phyloP scores from a whole-genome alignment of 352 stramenopile genomes.

The Globisporangium sylvaticum region DNA sequence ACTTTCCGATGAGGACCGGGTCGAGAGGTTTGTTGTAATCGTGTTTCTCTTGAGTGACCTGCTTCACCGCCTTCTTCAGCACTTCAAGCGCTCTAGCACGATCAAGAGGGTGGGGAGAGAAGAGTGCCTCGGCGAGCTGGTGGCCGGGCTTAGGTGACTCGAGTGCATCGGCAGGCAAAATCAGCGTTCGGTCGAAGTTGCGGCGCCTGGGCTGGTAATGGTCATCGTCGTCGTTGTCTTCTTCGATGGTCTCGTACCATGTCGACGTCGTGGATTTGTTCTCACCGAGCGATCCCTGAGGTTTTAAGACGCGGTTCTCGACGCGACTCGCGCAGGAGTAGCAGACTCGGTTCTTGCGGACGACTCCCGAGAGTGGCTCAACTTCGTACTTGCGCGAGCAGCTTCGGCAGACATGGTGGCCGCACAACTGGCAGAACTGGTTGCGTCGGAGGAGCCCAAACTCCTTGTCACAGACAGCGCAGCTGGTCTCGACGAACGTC shows the following conservation, averaged over 20 bases:
- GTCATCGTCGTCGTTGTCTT: conserved; percentile 9
- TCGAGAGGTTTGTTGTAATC: conserved; percentile 22
- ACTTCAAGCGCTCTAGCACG: conserved; percentile 50
- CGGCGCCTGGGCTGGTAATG: background rate
- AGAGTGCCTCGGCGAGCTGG: conserved; percentile 60
- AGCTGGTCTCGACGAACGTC: conserved; percentile 26
- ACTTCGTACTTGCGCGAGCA: conserved; percentile 72
- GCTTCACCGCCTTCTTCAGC: conserved; percentile 42
- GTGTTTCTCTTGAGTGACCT: conserved; percentile 24
- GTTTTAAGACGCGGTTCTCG: background rate
- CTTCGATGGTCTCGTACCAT: conserved; percentile 8
- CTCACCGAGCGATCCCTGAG: background rate
- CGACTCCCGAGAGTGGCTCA: conserved; percentile 36
- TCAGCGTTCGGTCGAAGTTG: conserved; percentile 7
- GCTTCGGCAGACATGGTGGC: conserved; percentile 50
- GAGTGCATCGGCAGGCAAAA: conserved; percentile 15
- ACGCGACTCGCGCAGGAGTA: conserved; percentile 14
- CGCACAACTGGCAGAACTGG: conserved; percentile 66
- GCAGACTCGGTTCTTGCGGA: conserved; percentile 60
- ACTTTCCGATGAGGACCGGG: conserved; percentile 43
- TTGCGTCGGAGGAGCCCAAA: conserved; percentile 56
- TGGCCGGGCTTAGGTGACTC: conserved; percentile 33
- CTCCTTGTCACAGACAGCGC: conserved; percentile 39
- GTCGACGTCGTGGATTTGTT: conserved; percentile 10
- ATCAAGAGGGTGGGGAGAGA: conserved; percentile 45